Evolutionary conservation across 352 stramenopile genomes (phyloP), one percentile per base, ranked within the genome.

Genomic region (Phytophthora sp.): DNA sequence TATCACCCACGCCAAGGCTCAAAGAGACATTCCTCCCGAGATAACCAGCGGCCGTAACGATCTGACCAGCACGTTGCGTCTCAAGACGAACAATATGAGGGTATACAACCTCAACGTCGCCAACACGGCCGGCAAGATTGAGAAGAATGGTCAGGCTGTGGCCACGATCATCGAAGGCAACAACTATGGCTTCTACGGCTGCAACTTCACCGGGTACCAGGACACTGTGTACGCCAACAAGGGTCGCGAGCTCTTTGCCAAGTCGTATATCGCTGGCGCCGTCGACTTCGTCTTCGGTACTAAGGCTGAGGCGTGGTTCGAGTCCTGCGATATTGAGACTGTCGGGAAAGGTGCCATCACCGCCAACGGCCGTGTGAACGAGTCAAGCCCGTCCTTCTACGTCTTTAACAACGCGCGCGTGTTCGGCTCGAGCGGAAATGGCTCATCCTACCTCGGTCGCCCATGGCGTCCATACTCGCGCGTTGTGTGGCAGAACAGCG

Each of bases 211-310:
- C 7, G 35, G 57, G 2, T 54, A 66, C 27, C 58, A 66, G 36
- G 58, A 66, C 49, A 66, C 58, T 5, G 31, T 66, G 23, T 66
- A 44, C 31, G 38, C 58, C 15, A 59, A 59, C 11, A 66, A 52
- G 4, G 58, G 58, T 20, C 36, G 23, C 4, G 30, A 57, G 16
- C 46, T 65, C 4, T 65, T 51, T 50, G 45, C 46, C 12, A 45
- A 41, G 8, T 59, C 47, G 16, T 59, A 54, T 49, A 59, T 59
- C 15, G 56, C 18, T 18, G 57, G 57, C 18, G 38, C 57, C 21
- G 57, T 66, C 18, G 57, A 66, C 23, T 66, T 66, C 16, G 36
- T 59, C 7, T 66, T 66, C 26, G 58, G 58, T 30, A 23, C 23
- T 9, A 49, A 55, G 3, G 49, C 47, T 11, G 11, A 55, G 20